Conservation (phyloP, 2,329 filamentous ascomycete genomes). For the Trichoderma koningii region DNA sequence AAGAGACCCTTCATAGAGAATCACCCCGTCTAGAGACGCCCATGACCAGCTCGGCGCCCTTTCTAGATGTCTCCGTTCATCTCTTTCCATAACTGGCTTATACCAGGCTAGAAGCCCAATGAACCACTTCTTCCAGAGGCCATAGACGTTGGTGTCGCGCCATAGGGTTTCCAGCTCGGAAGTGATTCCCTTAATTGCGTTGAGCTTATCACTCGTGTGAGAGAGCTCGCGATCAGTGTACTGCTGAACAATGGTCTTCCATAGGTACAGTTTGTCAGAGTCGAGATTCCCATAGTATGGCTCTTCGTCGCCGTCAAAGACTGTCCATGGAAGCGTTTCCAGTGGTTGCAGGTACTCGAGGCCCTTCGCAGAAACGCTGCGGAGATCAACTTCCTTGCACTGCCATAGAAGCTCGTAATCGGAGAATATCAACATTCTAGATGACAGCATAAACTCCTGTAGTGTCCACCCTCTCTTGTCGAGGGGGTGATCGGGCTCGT, state of each 20-base stretch:
- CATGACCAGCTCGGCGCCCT: constrained; percentile 17
- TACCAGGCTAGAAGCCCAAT: constrained; percentile 15
- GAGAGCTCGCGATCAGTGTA: neutral
- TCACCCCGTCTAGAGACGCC: constrained; percentile 4
- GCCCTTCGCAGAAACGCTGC: neutral
- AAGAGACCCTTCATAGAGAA: neutral
- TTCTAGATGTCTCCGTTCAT: neutral
- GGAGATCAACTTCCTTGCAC: neutral
- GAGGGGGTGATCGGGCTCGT: constrained; percentile 10
- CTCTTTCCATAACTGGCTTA: neutral
- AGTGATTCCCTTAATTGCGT: neutral
- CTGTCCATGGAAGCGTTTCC: constrained; percentile 6
- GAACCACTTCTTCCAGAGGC: constrained; percentile 16
- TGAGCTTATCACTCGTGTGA: neutral
- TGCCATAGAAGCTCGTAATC: constrained; percentile 17
- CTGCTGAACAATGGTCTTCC: neutral
- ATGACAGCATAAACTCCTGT: constrained; percentile 15
- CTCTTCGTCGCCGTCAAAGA: neutral
- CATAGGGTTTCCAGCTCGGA: constrained; percentile 14
- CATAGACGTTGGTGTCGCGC: constrained; percentile 2
- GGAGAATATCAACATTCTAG: constrained; percentile 9
- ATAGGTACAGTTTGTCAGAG: constrained; percentile 1
- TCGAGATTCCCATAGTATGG: neutral
- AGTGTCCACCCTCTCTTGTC: constrained; percentile 15
- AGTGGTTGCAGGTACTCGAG: constrained; percentile 5